These are phyloP conservation scores for Epichloe bromicola DNA, from an alignment of 2,329 filamentous ascomycete species.

Conservation along the genomic window DNA sequence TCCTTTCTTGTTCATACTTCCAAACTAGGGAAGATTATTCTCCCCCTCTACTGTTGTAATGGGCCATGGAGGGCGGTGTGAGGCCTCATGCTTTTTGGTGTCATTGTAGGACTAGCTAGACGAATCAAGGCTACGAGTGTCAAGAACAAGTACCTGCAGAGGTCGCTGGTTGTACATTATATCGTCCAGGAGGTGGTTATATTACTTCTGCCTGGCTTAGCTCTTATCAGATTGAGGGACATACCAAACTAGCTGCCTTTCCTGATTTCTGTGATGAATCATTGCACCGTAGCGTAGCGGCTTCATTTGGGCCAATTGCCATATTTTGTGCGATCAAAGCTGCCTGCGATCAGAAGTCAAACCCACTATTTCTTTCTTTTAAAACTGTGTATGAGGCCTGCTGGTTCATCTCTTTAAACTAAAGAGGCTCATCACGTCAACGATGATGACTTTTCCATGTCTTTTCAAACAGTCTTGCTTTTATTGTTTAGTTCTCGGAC, in stretches of 20 bases:
- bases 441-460: too few species aligned
- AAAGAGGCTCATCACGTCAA: too few species aligned
- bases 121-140: neutral
- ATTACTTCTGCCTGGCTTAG: neutral
- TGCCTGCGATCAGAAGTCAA: too few species aligned
- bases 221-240: conserved; percentile 4
- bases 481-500: too few species aligned
- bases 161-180: conserved; percentile 10
- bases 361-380: too few species aligned
- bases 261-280: neutral
- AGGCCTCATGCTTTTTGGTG: conserved; percentile 7
- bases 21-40: conserved; percentile 1
- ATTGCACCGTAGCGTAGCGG: too few species aligned
- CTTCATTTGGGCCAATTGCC: too few species aligned
- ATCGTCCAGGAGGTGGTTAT: conserved; percentile 7
- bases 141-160: conserved; percentile 4
- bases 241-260: neutral
- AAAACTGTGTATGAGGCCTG: too few species aligned
- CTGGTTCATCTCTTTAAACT: too few species aligned
- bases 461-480: too few species aligned
- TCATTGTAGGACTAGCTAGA: conserved; percentile 11
- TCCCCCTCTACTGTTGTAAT: conserved; percentile 8
- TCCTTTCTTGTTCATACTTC: conserved; percentile 11
- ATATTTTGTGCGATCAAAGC: too few species aligned
- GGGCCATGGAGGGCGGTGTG: conserved; percentile 6